Percentiles rank a stretch among this genome's conserved stretches.
phyloP scores from a whole-genome alignment of 2,329 filamentous ascomycete genomes.

The Colletotrichum coccodes region DNA sequence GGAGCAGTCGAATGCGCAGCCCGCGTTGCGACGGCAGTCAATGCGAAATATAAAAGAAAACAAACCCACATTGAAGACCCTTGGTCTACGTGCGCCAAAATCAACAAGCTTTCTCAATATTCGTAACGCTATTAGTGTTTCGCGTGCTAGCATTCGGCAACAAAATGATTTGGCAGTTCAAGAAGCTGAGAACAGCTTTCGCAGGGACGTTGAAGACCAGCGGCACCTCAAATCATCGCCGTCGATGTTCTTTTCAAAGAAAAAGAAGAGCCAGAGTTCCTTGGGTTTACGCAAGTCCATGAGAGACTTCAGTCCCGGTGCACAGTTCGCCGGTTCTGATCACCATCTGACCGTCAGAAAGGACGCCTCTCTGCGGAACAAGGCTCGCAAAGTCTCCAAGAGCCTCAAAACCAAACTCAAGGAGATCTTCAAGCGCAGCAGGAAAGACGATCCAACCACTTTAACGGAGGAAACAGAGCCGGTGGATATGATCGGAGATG shows the following conservation, averaged over 20 bases:
- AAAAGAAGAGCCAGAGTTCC: slow-evolving; percentile 44
- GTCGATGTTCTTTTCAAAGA: slow-evolving; percentile 55
- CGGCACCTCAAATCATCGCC: slow-evolving; percentile 50
- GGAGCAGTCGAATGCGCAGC: background rate
- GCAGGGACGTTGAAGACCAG: slow-evolving; percentile 46
- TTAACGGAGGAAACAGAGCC: slow-evolving; percentile 65
- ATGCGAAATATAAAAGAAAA: slow-evolving; percentile 4
- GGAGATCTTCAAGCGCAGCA: slow-evolving; percentile 60
- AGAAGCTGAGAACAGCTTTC: slow-evolving; percentile 48
- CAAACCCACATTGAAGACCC: background rate
- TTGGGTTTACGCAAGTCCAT: slow-evolving; percentile 60
- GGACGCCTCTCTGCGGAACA: slow-evolving; percentile 52
- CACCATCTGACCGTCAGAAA: background rate
- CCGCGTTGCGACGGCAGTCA: background rate
- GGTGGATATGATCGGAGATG: background rate
- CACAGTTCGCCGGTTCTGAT: slow-evolving; percentile 40
- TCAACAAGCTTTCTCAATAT: slow-evolving; percentile 64
- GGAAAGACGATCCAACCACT: slow-evolving; percentile 48
- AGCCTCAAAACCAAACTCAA: slow-evolving; percentile 71
- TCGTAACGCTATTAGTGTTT: slow-evolving; percentile 38
- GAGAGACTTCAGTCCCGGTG: slow-evolving; percentile 40
- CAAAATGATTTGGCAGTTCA: slow-evolving; percentile 48
- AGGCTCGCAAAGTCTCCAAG: slow-evolving; percentile 70
- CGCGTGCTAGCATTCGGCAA: slow-evolving; percentile 32
- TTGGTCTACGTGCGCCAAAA: slow-evolving; percentile 55